A percentile compares a stretch with the other conserved stretches of the same genome.
Conservation (phyloP, 257 asterid genomes). For the Capsicum baccatum region DNA sequence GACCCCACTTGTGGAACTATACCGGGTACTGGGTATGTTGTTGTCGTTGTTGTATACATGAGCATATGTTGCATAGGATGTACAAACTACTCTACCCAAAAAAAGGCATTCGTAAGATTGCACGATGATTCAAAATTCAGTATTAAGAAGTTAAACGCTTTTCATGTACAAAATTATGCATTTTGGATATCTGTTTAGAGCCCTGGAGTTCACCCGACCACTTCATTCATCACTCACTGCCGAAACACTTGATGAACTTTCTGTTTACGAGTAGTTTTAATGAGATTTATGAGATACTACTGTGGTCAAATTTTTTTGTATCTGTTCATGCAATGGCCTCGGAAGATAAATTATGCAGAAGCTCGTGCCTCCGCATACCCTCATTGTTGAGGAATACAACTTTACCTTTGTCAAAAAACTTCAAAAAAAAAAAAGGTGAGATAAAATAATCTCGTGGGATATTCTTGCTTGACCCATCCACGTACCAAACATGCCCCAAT, state of each 20-base stretch:
- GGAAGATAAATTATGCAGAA: neutral
- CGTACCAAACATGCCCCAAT: too few relatives aligned
- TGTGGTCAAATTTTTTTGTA: neutral
- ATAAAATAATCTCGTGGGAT: too few relatives aligned
- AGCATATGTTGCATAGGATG: neutral
- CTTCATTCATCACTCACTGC: neutral
- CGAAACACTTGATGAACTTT: conserved; percentile 12
- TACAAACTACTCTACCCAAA: neutral
- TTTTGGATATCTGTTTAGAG: neutral
- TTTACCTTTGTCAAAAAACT: too few relatives aligned
- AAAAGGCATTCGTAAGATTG: neutral
- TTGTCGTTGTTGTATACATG: neutral
- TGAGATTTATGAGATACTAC: neutral
- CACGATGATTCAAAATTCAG: neutral
- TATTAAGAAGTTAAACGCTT: neutral
- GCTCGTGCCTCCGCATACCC: neutral
- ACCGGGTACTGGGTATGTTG: too few relatives aligned
- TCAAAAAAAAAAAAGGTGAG: too few relatives aligned
- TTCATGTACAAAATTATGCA: neutral
- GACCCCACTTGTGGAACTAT: neutral
- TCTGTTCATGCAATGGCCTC: neutral
- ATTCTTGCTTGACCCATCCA: too few relatives aligned
- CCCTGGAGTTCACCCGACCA: conserved; percentile 1
- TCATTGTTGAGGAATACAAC: too few relatives aligned
- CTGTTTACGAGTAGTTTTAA: neutral